phyloP scores from a whole-genome alignment of 306 rosid genomes.

The Medicago truncatula region MtrunA17r5.0-ANR NC_053042.1:43452001-43452500 shows the following conservation, averaged over 20 bases:
- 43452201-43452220: constrained; percentile 58
- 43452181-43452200: constrained; percentile 72
- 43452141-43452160: constrained; percentile 61
- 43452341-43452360: constrained; percentile 8
- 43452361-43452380: constrained; percentile 13
- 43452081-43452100: constrained; percentile 30
- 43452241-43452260: constrained; percentile 32
- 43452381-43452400: constrained; percentile 38
- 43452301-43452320: constrained; percentile 60
- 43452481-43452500: constrained; percentile 59
- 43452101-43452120: constrained; percentile 64
- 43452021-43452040: constrained; percentile 24
- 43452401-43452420: constrained; percentile 72
- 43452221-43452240: constrained; percentile 50
- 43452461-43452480: constrained; percentile 70
- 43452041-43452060: constrained; percentile 37
- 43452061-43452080: constrained; percentile 14
- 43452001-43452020: constrained; percentile 26
- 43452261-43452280: constrained; percentile 49
- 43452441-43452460: constrained; percentile 46
- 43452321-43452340: constrained; percentile 29
- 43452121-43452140: constrained; percentile 75
- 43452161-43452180: constrained; percentile 75
- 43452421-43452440: constrained; percentile 64
- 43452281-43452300: constrained; percentile 48